These are phyloP conservation scores for Onygenales sp. DNA, from an alignment of 2,329 filamentous ascomycete species.

Conservation along the genomic window DNA sequence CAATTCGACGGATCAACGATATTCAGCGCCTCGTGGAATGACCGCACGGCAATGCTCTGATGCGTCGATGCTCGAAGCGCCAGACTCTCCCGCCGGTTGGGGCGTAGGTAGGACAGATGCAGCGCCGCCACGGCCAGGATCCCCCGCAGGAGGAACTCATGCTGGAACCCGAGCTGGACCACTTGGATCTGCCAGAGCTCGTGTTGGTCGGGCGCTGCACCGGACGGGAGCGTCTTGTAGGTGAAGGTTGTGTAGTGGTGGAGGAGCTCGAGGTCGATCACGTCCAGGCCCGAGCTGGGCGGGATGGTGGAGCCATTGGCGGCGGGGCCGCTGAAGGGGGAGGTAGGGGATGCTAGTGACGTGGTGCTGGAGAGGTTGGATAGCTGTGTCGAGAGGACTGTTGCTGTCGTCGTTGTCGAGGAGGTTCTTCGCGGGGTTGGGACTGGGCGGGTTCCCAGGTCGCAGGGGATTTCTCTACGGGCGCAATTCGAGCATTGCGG, in stretches of 20 bases:
- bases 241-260: constrained; percentile 21
- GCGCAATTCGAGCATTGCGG: constrained; percentile 20
- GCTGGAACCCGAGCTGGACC: constrained; percentile 24
- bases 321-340: constrained; percentile 1
- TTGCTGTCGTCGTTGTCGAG: neutral
- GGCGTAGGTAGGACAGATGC: constrained; percentile 26
- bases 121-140: constrained; percentile 30
- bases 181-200: constrained; percentile 21
- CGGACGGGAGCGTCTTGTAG: constrained; percentile 15
- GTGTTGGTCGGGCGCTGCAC: constrained; percentile 14
- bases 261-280: constrained; percentile 22
- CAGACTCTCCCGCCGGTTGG: constrained; percentile 15
- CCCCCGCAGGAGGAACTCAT: constrained; percentile 30
- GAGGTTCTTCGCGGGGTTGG: constrained; percentile 4
- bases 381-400: neutral
- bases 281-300: constrained; percentile 16
- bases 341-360: neutral
- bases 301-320: constrained; percentile 10
- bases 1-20: constrained; percentile 29
- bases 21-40: constrained; percentile 18
- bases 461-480: constrained; percentile 18
- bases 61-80: constrained; percentile 19
- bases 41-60: constrained; percentile 18
- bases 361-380: neutral
- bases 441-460: constrained; percentile 11